Conservation (phyloP, 75 land plant species). For the Isoetes taiwanensis region DNA sequence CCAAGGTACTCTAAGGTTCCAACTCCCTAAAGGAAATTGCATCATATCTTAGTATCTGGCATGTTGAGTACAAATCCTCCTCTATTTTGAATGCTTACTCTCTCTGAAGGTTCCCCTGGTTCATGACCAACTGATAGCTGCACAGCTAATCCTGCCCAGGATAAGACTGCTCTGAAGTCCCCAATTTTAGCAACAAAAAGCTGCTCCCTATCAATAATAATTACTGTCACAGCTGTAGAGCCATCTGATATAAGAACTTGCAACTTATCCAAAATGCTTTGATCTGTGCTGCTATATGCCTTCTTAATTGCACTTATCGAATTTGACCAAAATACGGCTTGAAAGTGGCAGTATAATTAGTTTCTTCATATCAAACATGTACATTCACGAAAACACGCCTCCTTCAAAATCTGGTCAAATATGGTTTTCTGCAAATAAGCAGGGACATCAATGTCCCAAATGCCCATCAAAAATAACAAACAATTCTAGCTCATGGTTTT, state of each 20-base stretch:
- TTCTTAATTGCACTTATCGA: constrained; percentile 46
- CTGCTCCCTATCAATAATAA: constrained; percentile 39
- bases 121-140: constrained; percentile 81
- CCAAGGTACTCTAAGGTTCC: no score
- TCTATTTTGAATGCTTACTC: constrained; percentile 35
- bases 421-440: constrained; percentile 23
- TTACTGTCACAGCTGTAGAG: constrained; percentile 87
- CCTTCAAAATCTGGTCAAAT: constrained; percentile 21
- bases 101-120: constrained; percentile 37
- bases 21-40: no score
- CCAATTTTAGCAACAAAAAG: constrained; percentile 72
- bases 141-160: constrained; percentile 41
- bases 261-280: constrained; percentile 36
- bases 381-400: constrained; percentile 9
- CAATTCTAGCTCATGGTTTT: no score
- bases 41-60: no score
- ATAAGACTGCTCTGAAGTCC: constrained; percentile 71
- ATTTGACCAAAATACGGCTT: constrained; percentile 48
- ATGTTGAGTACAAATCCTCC: constrained; percentile 69
- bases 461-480: constrained; percentile 38
- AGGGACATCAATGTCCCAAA: constrained; percentile 20
- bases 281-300: constrained; percentile 54
- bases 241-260: constrained; percentile 46
- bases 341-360: constrained; percentile 10
- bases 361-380: not conserved